Percentiles rank a stretch among this genome's conserved stretches.
These are phyloP conservation scores for Chrysophaeum taylorii DNA, from an alignment of 352 stramenopile genomes.

Conservation along the genomic window DNA sequence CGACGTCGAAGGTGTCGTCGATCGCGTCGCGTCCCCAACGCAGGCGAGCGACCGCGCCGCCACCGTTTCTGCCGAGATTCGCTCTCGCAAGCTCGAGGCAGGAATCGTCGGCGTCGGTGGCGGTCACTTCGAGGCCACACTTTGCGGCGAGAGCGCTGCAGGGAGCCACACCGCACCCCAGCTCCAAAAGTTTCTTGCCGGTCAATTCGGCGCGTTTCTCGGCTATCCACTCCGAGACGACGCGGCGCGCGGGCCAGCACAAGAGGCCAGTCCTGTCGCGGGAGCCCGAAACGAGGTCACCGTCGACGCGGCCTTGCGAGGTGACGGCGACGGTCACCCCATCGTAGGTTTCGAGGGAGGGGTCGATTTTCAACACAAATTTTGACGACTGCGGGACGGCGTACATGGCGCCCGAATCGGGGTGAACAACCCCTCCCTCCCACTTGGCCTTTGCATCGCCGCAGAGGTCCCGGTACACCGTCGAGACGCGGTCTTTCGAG, in stretches of 20 bases:
- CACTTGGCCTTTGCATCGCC: no score
- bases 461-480: no score
- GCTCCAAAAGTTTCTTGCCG: not conserved
- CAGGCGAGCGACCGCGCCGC: not conserved
- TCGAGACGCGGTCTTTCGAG: no score
- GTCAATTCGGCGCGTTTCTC: not conserved
- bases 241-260: not conserved
- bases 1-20: not conserved
- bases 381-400: no score
- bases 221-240: not conserved
- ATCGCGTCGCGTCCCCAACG: not conserved
- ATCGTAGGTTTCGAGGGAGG: not conserved
- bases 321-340: not conserved
- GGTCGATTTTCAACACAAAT: no score
- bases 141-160: not conserved
- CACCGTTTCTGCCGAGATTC: not conserved
- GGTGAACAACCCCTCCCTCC: no score
- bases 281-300: not conserved
- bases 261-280: not conserved
- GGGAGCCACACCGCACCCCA: not conserved
- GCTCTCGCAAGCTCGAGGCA: not conserved
- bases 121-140: not conserved
- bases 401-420: no score
- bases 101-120: not conserved
- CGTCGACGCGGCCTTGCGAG: not conserved